Conservation (phyloP, 345 rosid genomes). For the Hevea brasiliensis region DNA sequence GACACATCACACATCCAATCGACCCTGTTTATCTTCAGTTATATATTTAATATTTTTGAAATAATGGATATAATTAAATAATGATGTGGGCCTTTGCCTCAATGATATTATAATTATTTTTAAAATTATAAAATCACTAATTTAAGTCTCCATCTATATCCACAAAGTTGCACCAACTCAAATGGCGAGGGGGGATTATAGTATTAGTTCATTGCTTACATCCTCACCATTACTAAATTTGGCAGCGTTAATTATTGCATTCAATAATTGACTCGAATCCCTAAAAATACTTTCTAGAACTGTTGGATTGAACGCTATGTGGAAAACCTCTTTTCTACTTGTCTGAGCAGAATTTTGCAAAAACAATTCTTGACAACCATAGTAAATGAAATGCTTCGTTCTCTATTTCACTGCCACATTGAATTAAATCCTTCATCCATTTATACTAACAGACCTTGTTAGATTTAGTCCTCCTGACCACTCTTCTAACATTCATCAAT, state of each 20-base stretch:
- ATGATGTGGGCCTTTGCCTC: no score
- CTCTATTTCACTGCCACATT: constrained; percentile 33
- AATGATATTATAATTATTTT: no score
- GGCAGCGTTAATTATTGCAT: constrained; percentile 11
- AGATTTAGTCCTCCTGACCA: no score
- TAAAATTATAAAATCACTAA: no score
- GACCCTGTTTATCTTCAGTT: no score
- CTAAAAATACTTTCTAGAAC: constrained; percentile 43
- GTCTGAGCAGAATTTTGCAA: background rate
- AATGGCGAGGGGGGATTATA: constrained; percentile 28
- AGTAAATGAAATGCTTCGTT: constrained; percentile 44
- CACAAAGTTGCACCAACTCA: constrained; percentile 49
- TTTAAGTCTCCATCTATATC: no score
- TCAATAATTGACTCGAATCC: constrained; percentile 36
- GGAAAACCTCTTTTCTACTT: background rate
- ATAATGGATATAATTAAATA: no score
- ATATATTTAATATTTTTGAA: no score
- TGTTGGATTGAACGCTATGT: constrained; percentile 34
- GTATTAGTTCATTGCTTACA: background rate
- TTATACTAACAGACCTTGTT: no score
- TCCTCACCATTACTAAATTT: background rate
- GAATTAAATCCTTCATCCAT: constrained; percentile 42
- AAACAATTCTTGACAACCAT: constrained; percentile 42
- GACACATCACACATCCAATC: no score
- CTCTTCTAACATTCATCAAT: no score